Conservation (phyloP, 2,329 filamentous ascomycete species). For the Aspergillus aculeatus region DNA sequence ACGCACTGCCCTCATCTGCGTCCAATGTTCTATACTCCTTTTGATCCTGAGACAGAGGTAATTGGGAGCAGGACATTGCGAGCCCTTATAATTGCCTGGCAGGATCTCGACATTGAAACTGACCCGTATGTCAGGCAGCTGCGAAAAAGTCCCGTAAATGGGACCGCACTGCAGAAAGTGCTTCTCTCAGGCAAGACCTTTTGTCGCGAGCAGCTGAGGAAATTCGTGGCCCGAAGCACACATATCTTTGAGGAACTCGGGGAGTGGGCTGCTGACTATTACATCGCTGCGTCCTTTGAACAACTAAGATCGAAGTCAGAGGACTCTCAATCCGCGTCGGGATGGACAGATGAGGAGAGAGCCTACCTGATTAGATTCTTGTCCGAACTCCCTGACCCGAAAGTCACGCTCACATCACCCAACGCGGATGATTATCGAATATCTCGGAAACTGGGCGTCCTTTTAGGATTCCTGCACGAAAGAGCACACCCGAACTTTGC, state of each 20-base stretch:
- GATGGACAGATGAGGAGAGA: slow-evolving; percentile 53
- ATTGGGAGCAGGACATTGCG: slow-evolving; percentile 36
- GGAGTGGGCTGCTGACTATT: slow-evolving; percentile 67
- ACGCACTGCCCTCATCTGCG: slow-evolving; percentile 62
- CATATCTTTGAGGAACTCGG: slow-evolving; percentile 62
- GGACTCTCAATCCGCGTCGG: slow-evolving; percentile 36
- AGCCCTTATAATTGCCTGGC: slow-evolving; percentile 45
- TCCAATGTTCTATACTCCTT: slow-evolving; percentile 23
- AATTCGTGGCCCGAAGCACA: slow-evolving; percentile 51
- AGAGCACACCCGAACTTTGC: slow-evolving; percentile 49
- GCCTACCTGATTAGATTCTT: slow-evolving; percentile 53
- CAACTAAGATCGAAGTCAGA: slow-evolving; percentile 27
- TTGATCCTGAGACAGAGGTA: not conserved
- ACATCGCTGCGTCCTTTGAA: slow-evolving; percentile 54
- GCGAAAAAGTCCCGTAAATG: slow-evolving; percentile 38
- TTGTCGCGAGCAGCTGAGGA: slow-evolving; percentile 55
- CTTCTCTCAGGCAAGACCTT: slow-evolving; percentile 35
- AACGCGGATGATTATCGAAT: slow-evolving; percentile 28
- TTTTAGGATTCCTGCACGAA: slow-evolving; percentile 55
- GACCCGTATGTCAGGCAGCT: slow-evolving; percentile 62
- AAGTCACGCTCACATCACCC: slow-evolving; percentile 14
- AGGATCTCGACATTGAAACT: slow-evolving; percentile 53
- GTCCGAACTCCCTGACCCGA: slow-evolving; percentile 18
- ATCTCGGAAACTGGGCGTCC: slow-evolving; percentile 57
- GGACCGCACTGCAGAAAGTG: slow-evolving; percentile 26